Conservation (phyloP, 306 rosid species). For the Pyrus betulifolia region DNA sequence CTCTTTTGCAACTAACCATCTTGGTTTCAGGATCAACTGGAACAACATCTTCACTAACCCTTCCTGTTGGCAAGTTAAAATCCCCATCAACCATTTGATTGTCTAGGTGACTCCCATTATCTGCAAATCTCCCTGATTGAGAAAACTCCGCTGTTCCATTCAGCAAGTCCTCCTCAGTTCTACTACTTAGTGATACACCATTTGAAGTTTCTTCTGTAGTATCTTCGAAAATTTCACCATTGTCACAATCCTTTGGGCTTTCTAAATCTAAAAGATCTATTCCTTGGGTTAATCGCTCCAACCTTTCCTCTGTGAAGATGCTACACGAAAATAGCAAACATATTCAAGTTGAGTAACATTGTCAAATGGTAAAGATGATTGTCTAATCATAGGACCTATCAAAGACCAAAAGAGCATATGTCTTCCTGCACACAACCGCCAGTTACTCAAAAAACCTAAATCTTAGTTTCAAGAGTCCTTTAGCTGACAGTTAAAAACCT, state of each 20-base stretch:
- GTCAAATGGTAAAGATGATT: not conserved
- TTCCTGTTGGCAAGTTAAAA: slow-evolving; percentile 25
- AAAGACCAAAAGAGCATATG: not conserved
- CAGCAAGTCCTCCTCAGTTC: slow-evolving; percentile 27
- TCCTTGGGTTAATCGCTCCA: slow-evolving; percentile 71
- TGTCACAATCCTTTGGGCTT: slow-evolving; percentile 26
- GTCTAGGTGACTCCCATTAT: slow-evolving; percentile 23
- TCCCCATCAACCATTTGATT: slow-evolving; percentile 35
- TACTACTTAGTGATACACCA: slow-evolving; percentile 26
- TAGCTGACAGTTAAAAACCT: not conserved
- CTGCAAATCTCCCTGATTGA: slow-evolving; percentile 25
- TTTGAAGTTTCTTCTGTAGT: slow-evolving; percentile 36
- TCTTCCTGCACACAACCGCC: not conserved
- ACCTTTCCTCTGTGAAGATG: slow-evolving; percentile 93
- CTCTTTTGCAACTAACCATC: slow-evolving; percentile 28
- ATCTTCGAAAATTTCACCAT: slow-evolving; percentile 38
- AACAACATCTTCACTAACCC: slow-evolving; percentile 20
- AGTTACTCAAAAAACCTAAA: not conserved
- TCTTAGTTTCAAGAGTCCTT: not conserved
- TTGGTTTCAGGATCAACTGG: slow-evolving; percentile 40
- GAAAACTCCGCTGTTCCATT: slow-evolving; percentile 33
- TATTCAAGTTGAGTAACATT: slow-evolving; percentile 8
- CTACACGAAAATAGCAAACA: slow-evolving; percentile 48
- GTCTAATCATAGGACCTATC: not conserved
- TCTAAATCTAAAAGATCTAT: slow-evolving; percentile 56